These are phyloP conservation scores for Monosporascus sp. DNA, from an alignment of 2,329 filamentous ascomycete species.

Conservation along the genomic window DNA sequence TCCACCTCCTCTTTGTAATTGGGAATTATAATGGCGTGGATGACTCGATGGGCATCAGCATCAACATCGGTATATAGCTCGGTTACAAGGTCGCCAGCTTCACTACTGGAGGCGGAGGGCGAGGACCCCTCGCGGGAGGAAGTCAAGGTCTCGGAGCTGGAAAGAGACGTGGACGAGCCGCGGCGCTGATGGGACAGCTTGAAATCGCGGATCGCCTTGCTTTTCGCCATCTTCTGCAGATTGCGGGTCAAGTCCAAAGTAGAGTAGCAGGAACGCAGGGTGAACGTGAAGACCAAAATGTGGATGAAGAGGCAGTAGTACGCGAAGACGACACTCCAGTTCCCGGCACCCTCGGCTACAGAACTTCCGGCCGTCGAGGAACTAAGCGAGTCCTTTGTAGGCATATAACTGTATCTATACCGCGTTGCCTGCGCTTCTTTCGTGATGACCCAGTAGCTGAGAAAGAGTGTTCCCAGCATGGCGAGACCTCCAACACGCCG, in stretches of 20 bases:
- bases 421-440: constrained; percentile 40
- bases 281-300: constrained; percentile 57
- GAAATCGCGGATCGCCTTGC: constrained; percentile 42
- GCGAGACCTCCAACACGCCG: constrained; percentile 50
- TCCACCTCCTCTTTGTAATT: constrained; percentile 72
- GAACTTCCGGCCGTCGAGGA: constrained; percentile 28
- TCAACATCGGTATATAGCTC: constrained; percentile 42
- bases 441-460: constrained; percentile 52
- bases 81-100: constrained; percentile 45
- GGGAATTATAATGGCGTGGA: constrained; percentile 65
- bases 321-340: constrained; percentile 51
- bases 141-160: constrained; percentile 50
- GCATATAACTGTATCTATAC: constrained; percentile 39
- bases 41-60: constrained; percentile 38
- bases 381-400: constrained; percentile 32
- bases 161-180: constrained; percentile 49
- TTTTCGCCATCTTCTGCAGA: constrained; percentile 40
- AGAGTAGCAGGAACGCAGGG: constrained; percentile 56
- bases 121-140: constrained; percentile 35
- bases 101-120: constrained; percentile 41
- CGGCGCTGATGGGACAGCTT: constrained; percentile 44
- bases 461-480: constrained; percentile 42
- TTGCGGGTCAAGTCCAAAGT: constrained; percentile 52
- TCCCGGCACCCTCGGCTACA: constrained; percentile 36
- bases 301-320: constrained; percentile 64